Base-by-base conservation (phyloP, 352 stramenopile species). In the Globisporangium splendens region DNA sequence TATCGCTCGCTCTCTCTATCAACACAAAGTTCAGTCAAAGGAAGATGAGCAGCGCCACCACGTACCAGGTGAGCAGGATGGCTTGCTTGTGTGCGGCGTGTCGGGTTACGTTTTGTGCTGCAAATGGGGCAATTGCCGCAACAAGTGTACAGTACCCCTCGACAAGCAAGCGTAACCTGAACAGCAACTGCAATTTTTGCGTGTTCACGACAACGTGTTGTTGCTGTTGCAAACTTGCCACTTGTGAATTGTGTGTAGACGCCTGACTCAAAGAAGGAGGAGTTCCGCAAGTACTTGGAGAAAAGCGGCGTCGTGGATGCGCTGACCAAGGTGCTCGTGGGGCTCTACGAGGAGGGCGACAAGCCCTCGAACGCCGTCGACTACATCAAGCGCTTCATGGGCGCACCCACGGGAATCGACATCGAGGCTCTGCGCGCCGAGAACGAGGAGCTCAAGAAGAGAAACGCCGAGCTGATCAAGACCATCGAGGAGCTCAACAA, bases 231-330 rank as follows among this genome's bases (percentile, higher is more conserved):
- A 6, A 35, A 35, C 28, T 35, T 35, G 28, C 10, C 28, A 10
- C 28, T 35, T 35, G 28, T 35, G 28, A 35, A 35, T 10, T 35
- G 28, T 35, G 10, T 35, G 28, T 60, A 98, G 91, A 98, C 91
- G 24, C 91, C 96, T 20, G 92, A 98, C 73, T 95, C 85, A 6
- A 99, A 98, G 79, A 99, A 99, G 69, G 95, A 99, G 70, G 97
- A 99, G 79, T 99, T 98, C 73, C 77, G 93, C 64, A 98, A 97
- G 69, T 99, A 99, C 68, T 77, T 99, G 1, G 96, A 99, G 77
- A 98, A 98, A 66, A 96, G 87, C 44, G 96, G 96, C 38, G 96
- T 99, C 6, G 96, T 99, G 35, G 96, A 99, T 77, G 91, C 96
- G 17, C 73, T 99, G 13, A 99, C 96, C 31, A 98, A 98, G 66